Conservation (phyloP, 2,329 filamentous ascomycete genomes). For the Sclerotinia spermophila region DNA sequence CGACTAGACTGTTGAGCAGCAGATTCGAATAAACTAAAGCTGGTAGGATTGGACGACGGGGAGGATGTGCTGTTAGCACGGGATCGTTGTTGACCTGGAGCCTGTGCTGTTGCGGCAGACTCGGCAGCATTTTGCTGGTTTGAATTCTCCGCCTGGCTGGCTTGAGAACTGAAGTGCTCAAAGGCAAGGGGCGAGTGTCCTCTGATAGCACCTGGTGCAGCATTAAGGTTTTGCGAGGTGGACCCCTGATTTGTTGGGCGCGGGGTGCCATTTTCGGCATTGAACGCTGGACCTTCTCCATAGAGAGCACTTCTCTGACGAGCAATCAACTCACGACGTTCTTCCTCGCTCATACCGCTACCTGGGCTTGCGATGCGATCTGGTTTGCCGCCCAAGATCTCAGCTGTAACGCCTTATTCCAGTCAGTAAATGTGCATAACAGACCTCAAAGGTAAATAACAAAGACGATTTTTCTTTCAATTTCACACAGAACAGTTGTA, state of each 20-base stretch:
- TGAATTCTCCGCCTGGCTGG: slow-evolving; percentile 27
- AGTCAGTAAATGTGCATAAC: slow-evolving; percentile 38
- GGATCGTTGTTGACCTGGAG: slow-evolving; percentile 45
- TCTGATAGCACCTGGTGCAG: slow-evolving; percentile 57
- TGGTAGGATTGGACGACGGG: slow-evolving; percentile 64
- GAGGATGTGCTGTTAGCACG: slow-evolving; percentile 83
- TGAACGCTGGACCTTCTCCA: slow-evolving; percentile 65
- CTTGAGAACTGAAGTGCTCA: slow-evolving; percentile 58
- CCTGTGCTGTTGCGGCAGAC: slow-evolving; percentile 41
- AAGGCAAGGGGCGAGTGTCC: slow-evolving; percentile 78
- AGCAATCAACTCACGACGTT: slow-evolving; percentile 91
- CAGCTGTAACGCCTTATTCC: slow-evolving; percentile 58
- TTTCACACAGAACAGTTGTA: slow-evolving; percentile 41
- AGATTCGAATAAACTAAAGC: slow-evolving; percentile 59
- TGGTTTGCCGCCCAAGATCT: slow-evolving; percentile 69
- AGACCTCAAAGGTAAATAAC: slow-evolving; percentile 11
- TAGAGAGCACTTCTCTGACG: slow-evolving; percentile 94
- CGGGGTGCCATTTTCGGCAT: slow-evolving; percentile 57
- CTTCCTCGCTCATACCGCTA: slow-evolving; percentile 84
- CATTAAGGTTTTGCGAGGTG: slow-evolving; percentile 55
- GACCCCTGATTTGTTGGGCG: slow-evolving; percentile 65
- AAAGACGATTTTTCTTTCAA: slow-evolving; percentile 16
- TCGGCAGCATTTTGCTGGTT: slow-evolving; percentile 41
- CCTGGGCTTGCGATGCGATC: slow-evolving; percentile 82
- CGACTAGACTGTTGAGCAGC: slow-evolving; percentile 65